Evolutionary conservation across 768 basidiomycete genomes (phyloP), one percentile per base, ranked within the genome.

Genomic region (Mycena vitilis): DNA sequence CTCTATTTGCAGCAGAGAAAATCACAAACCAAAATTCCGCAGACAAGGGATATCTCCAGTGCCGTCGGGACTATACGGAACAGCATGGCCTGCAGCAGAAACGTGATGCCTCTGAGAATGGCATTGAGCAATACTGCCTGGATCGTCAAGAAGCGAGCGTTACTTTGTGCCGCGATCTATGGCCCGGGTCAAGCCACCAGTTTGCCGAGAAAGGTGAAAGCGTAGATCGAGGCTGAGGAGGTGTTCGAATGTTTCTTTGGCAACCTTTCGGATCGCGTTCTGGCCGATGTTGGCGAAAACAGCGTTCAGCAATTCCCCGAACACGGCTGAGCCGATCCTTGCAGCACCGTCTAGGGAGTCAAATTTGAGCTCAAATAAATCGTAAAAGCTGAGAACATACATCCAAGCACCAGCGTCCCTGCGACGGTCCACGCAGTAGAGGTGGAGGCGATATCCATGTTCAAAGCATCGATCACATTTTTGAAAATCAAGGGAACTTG

Each of bases 401-500:
- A 99, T 55, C 95, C 97, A 45, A 96, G 81, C 62, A 99, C 88
- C 64, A 95, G 82, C 2, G 93, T 89, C n/a, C 98, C 98, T 0
- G 92, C 95, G 25, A 99, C 82, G 4, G 96, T 85, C 94, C 95
- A 97, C 4, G 94, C 95, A 0, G 96, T 95, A 6, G 91, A 87
- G 9, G 84, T 77, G 15, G 89, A 80, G 15, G 91, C 87, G 40
- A 98, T 84, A 34, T 93, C 89, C 38, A 99, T 83, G 74, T 98
- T 98, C 69, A 99, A 83, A 1, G 93, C 79, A 77, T 99, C 97
- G 60, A 99, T 90, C 49, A 99, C 88, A 34, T 85, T 79, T 80
- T 98, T 99, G 87, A 99, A 99, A 68, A 99, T 82, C 72, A 95
- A 88, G 0, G 98, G 98, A n/a, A 99, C 96, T 85, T 99, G 97